Base-by-base conservation (phyloP, 1,139 yeast species). In the Protomyces macrosporus region DNA sequence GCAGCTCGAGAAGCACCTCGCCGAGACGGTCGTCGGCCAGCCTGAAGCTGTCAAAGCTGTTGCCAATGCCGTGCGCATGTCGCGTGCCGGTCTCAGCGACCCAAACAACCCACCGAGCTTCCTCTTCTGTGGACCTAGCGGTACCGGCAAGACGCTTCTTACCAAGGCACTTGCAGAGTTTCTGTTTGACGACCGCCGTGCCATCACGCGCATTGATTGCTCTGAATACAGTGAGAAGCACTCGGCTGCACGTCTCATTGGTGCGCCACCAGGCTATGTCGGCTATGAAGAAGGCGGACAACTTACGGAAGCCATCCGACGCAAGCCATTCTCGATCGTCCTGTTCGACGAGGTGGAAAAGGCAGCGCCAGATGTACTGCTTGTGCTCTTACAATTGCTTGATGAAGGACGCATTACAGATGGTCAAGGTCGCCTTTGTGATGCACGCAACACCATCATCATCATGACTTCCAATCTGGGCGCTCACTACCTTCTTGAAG, bases 261-360 rank as follows among this genome's bases (percentile, higher is more conserved):
- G 99, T 77, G 95, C 98, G 36, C 96, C 98, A 4, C 97, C 98
- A 1, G 98, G 99, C 71, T 95, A 93, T 73, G 89, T 93, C 71
- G 99, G 99, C 52, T 93, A 89, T 74, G 98, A 91, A 75, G 97
- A 93, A 75, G 98, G 98, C 75, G 98, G 98, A 70, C 84, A 91
- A 70, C 81, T 93, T 70, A 93, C 98, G 1, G 96, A 93, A 72
- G 96, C 95, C 67, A 81, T 93, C 67, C 82, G 90, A 67, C 84
- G 97, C 74, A 86, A 88, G 68, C 98, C 99, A 63, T 95, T 93
- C 78, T 88, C 98, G 4, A 98, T 95, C 35, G 83, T 93, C 37
- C 80, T 93, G 69, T 93, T 93, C 72, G 98, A 93, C 77, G 98
- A 93, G 77, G 96, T 93, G 65, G 98, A 93, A 74, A 93, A 93